Evolutionary conservation across 1,284 basidiomycete species (phyloP).

Genomic region (Ganoderma meredithae): DNA sequence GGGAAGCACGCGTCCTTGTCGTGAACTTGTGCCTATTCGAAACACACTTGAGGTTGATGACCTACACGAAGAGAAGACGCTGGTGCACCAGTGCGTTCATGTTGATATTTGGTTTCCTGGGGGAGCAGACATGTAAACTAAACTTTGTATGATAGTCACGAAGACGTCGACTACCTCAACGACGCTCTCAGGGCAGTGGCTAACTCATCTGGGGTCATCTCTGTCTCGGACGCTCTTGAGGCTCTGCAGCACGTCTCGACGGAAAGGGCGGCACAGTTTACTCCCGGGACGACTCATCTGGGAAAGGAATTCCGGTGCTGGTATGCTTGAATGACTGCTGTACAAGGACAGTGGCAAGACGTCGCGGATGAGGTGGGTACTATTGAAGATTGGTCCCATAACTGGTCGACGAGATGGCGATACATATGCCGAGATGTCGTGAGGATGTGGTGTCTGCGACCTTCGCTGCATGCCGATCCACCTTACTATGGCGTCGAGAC

Average conservation of each 20-base stretch:
- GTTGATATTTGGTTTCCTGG: no score
- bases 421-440: no score
- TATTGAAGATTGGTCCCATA: no score
- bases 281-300: constrained; percentile 10
- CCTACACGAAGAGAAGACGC: background rate
- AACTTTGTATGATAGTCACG: background rate
- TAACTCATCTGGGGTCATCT: background rate
- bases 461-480: no score
- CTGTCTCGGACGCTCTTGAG: constrained; percentile 10
- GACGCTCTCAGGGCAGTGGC: background rate
- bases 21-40: background rate
- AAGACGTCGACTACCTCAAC: background rate
- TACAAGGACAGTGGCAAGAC: no score
- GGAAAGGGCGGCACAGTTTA: constrained; percentile 4
- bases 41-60: background rate
- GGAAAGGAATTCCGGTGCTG: constrained; percentile 9
- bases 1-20: background rate
- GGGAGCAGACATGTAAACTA: background rate
- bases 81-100: background rate
- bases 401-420: no score
- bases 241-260: constrained; percentile 8
- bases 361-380: no score
- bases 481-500: no score
- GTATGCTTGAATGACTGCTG: background rate
- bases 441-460: no score